Base-by-base conservation (phyloP, 2,329 filamentous ascomycete genomes). In the Talaromyces atroroseus region DNA sequence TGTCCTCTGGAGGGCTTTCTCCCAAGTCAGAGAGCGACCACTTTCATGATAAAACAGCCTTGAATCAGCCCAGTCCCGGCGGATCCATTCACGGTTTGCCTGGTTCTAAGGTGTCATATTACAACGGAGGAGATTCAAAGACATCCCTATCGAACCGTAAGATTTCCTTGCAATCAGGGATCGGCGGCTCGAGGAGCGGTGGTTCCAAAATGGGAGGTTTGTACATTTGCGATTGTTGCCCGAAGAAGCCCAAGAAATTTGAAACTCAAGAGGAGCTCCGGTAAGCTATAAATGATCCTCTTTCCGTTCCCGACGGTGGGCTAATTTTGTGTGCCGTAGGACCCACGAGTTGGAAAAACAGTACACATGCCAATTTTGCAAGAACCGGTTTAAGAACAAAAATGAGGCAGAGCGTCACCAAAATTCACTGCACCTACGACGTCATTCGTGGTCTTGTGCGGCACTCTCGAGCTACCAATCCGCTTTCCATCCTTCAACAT, bases 371-470 rank as follows among this genome's bases (percentile, higher is more conserved):
- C 82, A 85, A 26, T 97, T 90, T 70, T 97, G 92, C 71, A 88
- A 88, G 44, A 96, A 96, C 70, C 86, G 92, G 11, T 97, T 97
- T 79, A 97, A 97, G 75, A 97, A 97, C 76, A 97, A 97, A 76
- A 97, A 97, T 66, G 94, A 97, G 75, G 92, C 92, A 2, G 92
- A 97, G 72, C 85, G 94, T 32, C 92, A 97, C 70, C 92, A 96
- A 68, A 97, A 96, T 67, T 96, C 92, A 14, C 82, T 97, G 11
- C 92, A 97, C 71, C 82, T 97, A 8, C 85, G 92, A 34, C 86
- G 88, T 23, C 91, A 97, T 74, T 96, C 92, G 49, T 99, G 94
- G 94, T 96, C 92, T 11, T 99, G 94, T 72, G 92, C 91, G 32
- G 90, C 92, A 0, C 82, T 99, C 24, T 71, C 78, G 21, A 83